Percentiles rank a stretch among this genome's conserved stretches.
These are phyloP conservation scores for Colletotrichum sojae DNA, from an alignment of 2,329 filamentous ascomycete species.

Conservation along the genomic window DNA sequence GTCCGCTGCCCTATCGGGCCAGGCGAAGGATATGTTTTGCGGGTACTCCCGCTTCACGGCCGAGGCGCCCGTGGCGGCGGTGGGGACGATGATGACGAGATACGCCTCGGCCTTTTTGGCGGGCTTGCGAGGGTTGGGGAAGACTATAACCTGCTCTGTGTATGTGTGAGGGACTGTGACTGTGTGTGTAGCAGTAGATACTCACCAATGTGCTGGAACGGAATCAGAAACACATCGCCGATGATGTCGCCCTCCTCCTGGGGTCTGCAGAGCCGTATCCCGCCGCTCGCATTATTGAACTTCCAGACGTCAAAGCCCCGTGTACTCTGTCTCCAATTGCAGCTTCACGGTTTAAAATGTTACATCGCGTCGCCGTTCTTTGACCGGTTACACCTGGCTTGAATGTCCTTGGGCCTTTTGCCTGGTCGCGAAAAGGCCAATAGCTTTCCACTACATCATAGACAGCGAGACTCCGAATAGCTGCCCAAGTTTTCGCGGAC, in stretches of 20 bases:
- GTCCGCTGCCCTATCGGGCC: conserved; percentile 7
- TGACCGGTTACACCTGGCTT: too few relatives aligned
- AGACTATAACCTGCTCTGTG: conserved; percentile 5
- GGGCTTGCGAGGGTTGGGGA: rapidly evolving
- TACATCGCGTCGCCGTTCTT: too few relatives aligned
- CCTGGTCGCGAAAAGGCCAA: too few relatives aligned
- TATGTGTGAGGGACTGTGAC: not conserved
- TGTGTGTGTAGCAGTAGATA: not conserved
- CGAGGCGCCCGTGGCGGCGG: conserved; percentile 2
- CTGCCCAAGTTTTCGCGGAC: too few relatives aligned
- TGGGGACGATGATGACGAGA: not conserved
- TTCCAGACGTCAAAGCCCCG: too few relatives aligned
- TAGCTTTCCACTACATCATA: too few relatives aligned
- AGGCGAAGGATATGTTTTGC: conserved; percentile 22
- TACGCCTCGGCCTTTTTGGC: not conserved
- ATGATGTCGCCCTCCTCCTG: not conserved
- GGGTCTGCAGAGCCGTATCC: not conserved
- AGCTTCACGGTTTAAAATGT: too few relatives aligned
- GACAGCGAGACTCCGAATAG: too few relatives aligned
- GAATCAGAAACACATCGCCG: not conserved
- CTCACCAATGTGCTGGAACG: conserved; percentile 1
- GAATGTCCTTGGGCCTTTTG: too few relatives aligned
- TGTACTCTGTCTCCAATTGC: too few relatives aligned
- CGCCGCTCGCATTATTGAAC: too few relatives aligned
- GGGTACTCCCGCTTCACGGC: conserved; percentile 16